A percentile compares a stretch with the other conserved stretches of the same genome.
Conservation (phyloP, 352 stramenopile genomes). For the Pythium insidiosum region DNA sequence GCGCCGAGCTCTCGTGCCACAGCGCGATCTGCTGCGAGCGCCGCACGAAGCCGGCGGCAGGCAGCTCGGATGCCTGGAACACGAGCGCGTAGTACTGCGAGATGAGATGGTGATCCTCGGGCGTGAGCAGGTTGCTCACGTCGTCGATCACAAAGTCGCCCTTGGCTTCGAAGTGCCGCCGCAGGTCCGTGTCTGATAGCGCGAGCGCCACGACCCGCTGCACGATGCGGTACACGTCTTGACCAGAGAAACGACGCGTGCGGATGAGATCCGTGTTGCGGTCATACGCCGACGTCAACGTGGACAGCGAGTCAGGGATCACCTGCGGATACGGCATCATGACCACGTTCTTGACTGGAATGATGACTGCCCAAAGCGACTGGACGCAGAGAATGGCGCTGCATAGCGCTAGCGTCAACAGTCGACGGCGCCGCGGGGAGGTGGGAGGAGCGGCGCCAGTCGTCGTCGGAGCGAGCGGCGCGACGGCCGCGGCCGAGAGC, state of each 20-base stretch:
- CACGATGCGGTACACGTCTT: not conserved
- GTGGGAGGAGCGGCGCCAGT: no score
- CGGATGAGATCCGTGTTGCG: not conserved
- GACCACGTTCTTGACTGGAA: not conserved
- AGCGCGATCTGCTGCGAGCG: not conserved
- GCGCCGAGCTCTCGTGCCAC: constrained; percentile 21
- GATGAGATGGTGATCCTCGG: not conserved
- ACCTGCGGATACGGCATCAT: not conserved
- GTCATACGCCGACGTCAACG: not conserved
- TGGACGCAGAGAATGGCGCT: not conserved
- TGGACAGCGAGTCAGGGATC: not conserved
- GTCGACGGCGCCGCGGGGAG: no score
- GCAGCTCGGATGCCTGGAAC: not conserved
- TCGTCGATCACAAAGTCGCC: not conserved
- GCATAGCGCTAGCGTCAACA: no score
- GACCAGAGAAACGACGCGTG: not conserved
- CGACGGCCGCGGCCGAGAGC: no score
- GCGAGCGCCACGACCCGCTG: not conserved
- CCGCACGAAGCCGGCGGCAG: not conserved
- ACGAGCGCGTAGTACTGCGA: not conserved
- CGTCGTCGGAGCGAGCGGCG: no score
- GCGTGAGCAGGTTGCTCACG: not conserved
- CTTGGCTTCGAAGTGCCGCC: not conserved
- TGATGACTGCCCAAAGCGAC: not conserved
- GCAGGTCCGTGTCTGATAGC: not conserved